phyloP scores from a whole-genome alignment of 805 yeast species.

The Saccharomyces cerevisiae region DNA sequence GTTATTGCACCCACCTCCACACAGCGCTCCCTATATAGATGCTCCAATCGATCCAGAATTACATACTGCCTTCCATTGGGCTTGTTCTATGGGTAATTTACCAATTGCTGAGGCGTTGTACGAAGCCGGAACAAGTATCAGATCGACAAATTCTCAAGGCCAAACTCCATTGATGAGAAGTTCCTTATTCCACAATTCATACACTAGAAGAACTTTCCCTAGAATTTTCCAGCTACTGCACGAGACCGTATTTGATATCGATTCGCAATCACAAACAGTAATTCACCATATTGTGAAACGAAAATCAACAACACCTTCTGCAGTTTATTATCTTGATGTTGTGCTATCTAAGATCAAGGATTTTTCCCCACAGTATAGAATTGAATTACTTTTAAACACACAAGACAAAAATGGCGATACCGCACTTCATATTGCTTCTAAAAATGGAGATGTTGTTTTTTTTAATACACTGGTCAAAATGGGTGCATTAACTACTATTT shows the following conservation, averaged over 20 bases:
- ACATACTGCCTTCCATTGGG: constrained; percentile 94
- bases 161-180: constrained; percentile 83
- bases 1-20: constrained; percentile 24
- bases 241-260: constrained; percentile 71
- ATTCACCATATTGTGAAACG: constrained; percentile 75
- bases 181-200: constrained; percentile 81
- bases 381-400: constrained; percentile 48
- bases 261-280: constrained; percentile 64
- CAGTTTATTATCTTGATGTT: constrained; percentile 73
- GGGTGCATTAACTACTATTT: constrained; percentile 38
- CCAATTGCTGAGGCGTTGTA: constrained; percentile 68
- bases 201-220: constrained; percentile 71
- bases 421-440: constrained; percentile 77
- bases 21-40: constrained; percentile 38
- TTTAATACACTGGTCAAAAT: constrained; percentile 21
- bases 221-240: constrained; percentile 66
- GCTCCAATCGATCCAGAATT: constrained; percentile 90
- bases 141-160: constrained; percentile 57
- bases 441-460: constrained; percentile 52
- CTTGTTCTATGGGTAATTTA: constrained; percentile 87
- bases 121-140: constrained; percentile 59
- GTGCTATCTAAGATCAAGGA: constrained; percentile 66
- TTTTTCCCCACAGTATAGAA: constrained; percentile 50
- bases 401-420: constrained; percentile 81
- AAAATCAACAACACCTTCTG: constrained; percentile 67